Evolutionary conservation across 495 filamentous ascomycete species (phyloP), one percentile per base, ranked within the genome.

Genomic region (Poronia punctata): DNA sequence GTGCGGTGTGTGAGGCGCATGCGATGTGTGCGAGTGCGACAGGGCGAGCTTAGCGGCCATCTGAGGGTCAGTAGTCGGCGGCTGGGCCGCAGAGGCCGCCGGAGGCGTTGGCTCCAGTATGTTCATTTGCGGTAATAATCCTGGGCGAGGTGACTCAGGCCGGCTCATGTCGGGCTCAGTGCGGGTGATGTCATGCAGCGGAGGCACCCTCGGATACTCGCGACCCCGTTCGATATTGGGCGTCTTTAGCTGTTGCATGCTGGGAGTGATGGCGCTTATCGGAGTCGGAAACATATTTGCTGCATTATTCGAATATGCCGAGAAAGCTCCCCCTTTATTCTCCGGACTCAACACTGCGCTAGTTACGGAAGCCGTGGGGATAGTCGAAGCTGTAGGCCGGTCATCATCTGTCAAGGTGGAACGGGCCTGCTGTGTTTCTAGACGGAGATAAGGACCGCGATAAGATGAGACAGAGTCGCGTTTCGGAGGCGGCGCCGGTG

Each of bases 21-120:
- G n/a, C n/a, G n/a, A n/a, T n/a, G n/a, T n/a, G n/a, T n/a, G n/a
- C n/a, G n/a, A n/a, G n/a, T n/a, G n/a, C 12, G 72, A 72, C 28
- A 79, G 57, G 11, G 80, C 76, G 4, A 78, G 66, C 49, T 78
- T 76, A 18, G 80, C 76, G 1, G 76, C 75, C 21, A 73, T 68
- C 50, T 80, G 78, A 10, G 66, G 67, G 46, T 65, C 64, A 43
- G 66, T 64, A 17, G 53, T 40, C 29, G 53, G 41, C 23, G 54
- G 54, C 26, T 59, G 52, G 20, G 63, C 52, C 14, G 58, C 52
- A 24, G 61, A 52, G 1, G 54, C 48, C 5, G 61, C 49, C 18
- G 53, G 46, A 35, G 57, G 29, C 19, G 38, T 66, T 62, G 24
- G 70, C 66, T 54, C 76, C 56, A 52, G 66, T 57, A 72, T 58